phyloP scores from a whole-genome alignment of 257 asterid species.

The Lavandula angustifolia region DNA sequence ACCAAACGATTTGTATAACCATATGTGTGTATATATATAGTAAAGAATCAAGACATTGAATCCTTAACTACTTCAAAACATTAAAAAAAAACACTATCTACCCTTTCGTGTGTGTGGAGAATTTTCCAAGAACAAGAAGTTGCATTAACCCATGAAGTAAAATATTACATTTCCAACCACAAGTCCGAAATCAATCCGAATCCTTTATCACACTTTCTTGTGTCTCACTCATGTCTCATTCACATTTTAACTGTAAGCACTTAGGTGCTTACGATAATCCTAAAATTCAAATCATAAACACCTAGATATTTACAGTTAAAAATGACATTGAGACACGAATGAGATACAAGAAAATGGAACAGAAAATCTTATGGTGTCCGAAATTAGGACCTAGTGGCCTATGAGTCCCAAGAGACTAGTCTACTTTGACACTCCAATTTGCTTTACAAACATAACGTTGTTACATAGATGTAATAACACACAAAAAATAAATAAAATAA shows the following conservation, averaged over 20 bases:
- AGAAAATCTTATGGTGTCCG: too few relatives aligned
- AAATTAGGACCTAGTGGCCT: slow-evolving; percentile 51
- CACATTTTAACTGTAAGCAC: too few relatives aligned
- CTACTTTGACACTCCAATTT: slow-evolving; percentile 44
- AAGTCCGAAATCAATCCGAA: slow-evolving; percentile 28
- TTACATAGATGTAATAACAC: slow-evolving; percentile 17
- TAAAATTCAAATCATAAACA: too few relatives aligned
- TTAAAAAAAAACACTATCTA: not conserved
- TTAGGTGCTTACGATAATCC: too few relatives aligned
- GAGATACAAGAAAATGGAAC: too few relatives aligned
- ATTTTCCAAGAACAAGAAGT: slow-evolving; percentile 39
- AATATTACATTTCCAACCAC: slow-evolving; percentile 33
- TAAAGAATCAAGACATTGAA: slow-evolving; percentile 13
- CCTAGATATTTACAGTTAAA: too few relatives aligned
- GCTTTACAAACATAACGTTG: slow-evolving; percentile 54
- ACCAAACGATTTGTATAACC: not conserved
- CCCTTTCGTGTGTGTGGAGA: slow-evolving; percentile 27
- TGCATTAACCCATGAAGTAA: slow-evolving; percentile 22
- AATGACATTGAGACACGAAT: too few relatives aligned
- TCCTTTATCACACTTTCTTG: too few relatives aligned
- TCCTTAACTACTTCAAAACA: not conserved
- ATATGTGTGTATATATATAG: not conserved
- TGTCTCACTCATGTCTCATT: too few relatives aligned
- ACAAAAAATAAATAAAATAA: too few relatives aligned
- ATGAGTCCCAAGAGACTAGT: slow-evolving; percentile 50